Conservation (phyloP, 1,284 basidiomycete genomes). For the Papiliotrema fonsecae region DNA sequence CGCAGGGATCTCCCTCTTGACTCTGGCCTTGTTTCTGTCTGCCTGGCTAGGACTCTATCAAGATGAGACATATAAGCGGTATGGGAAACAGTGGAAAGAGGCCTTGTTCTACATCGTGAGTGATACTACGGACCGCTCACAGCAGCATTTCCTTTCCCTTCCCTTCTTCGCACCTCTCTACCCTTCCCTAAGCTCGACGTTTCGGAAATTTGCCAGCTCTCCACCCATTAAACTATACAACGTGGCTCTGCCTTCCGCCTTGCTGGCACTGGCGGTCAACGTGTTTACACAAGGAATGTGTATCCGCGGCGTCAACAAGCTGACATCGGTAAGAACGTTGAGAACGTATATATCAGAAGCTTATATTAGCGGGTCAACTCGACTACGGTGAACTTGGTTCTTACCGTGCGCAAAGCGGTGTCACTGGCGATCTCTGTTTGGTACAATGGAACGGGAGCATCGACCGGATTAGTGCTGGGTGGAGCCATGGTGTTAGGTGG, state of each 20-base stretch:
- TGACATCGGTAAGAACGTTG: slow-evolving; percentile 55
- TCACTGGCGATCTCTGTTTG: slow-evolving; percentile 62
- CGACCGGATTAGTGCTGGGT: slow-evolving; percentile 35
- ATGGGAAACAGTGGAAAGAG: slow-evolving; percentile 78
- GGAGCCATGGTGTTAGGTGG: slow-evolving; percentile 44
- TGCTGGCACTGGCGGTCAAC: slow-evolving; percentile 67
- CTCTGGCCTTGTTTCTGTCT: slow-evolving; percentile 70
- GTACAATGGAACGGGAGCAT: slow-evolving; percentile 42
- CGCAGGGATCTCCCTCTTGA: slow-evolving; percentile 68
- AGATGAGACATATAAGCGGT: slow-evolving; percentile 69
- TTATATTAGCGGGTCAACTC: slow-evolving; percentile 56
- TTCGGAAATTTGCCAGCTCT: slow-evolving; percentile 33
- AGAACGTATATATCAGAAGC: not conserved
- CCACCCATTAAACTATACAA: slow-evolving; percentile 30
- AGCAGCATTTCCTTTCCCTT: slow-evolving; percentile 58
- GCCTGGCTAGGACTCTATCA: slow-evolving; percentile 81
- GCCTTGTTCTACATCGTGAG: slow-evolving; percentile 71
- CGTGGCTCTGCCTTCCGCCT: slow-evolving; percentile 57
- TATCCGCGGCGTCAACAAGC: slow-evolving; percentile 81
- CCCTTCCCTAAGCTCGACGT: slow-evolving; percentile 54
- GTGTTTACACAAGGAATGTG: slow-evolving; percentile 82
- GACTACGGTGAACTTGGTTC: slow-evolving; percentile 78
- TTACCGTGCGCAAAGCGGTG: slow-evolving; percentile 83
- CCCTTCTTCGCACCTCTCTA: slow-evolving; percentile 67
- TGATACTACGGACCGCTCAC: slow-evolving; percentile 1